A percentile compares a stretch with the other conserved stretches of the same genome.
These are phyloP conservation scores for Penicillium sp. DNA, from an alignment of 2,329 filamentous ascomycete species.

Conservation along the genomic window DNA sequence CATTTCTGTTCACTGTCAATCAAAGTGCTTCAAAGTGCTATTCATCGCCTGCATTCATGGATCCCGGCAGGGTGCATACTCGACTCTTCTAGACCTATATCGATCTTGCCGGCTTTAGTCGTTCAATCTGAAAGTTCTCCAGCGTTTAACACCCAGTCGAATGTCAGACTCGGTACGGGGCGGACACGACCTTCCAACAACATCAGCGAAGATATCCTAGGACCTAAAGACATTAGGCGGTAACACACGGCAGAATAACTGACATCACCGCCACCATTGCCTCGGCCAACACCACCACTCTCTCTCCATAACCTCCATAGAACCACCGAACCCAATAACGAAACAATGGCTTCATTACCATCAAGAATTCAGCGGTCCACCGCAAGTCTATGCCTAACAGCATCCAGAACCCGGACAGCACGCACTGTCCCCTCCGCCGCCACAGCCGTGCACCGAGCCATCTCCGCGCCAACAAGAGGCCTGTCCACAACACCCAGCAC, in stretches of 20 bases:
- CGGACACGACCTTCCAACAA: no score
- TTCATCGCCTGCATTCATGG: not conserved
- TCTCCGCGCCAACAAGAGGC: conserved; percentile 17
- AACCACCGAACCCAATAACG: not conserved
- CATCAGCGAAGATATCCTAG: not conserved
- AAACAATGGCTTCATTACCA: conserved; percentile 19
- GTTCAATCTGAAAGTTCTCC: no score
- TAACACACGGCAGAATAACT: conserved; percentile 16
- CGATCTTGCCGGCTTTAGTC: no score
- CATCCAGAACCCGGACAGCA: conserved; percentile 6
- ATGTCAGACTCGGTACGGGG: no score
- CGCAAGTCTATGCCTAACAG: not conserved
- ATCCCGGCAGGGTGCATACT: no score
- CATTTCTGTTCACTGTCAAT: not conserved
- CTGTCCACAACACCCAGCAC: conserved; percentile 1
- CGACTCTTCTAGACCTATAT: no score
- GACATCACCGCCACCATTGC: conserved; percentile 19
- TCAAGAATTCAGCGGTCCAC: conserved; percentile 14
- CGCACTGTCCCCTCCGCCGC: conserved; percentile 6
- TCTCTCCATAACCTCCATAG: conserved; percentile 1
- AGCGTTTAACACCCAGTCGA: no score
- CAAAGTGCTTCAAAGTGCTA: not conserved
- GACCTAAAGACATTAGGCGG: conserved; percentile 17
- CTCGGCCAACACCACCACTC: not conserved
- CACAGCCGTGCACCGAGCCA: conserved; percentile 9